Percentiles rank a stretch among this genome's conserved stretches.
Conservation (phyloP, 1,284 basidiomycete genomes). For the Cryptococcus wingfieldii region DNA sequence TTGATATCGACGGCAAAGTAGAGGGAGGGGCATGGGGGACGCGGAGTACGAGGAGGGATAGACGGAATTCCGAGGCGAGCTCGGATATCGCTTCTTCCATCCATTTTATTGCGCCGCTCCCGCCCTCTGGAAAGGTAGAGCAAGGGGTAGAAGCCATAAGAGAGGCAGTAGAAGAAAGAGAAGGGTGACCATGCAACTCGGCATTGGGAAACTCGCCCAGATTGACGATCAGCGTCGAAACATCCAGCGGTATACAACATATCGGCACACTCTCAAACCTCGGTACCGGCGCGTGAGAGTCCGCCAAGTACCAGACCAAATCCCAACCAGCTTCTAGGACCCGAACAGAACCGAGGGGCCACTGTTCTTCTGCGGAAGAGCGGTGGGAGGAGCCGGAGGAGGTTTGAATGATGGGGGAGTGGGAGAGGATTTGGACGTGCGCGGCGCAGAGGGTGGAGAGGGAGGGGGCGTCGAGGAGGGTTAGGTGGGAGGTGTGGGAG, state of each 20-base stretch:
- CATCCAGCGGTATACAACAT: background rate
- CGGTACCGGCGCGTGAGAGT: background rate
- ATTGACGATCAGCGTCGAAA: background rate
- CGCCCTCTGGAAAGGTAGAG: too few species aligned
- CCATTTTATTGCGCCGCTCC: too few species aligned
- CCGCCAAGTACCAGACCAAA: background rate
- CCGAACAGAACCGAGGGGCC: background rate
- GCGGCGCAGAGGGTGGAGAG: slow-evolving; percentile 1
- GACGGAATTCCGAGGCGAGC: too few species aligned
- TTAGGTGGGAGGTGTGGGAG: background rate
- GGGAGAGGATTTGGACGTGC: background rate
- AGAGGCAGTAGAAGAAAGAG: too few species aligned
- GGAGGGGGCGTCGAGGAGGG: background rate
- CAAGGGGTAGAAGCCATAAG: too few species aligned
- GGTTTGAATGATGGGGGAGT: background rate
- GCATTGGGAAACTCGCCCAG: background rate
- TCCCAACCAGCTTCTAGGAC: background rate
- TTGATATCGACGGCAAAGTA: too few species aligned
- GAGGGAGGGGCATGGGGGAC: too few species aligned
- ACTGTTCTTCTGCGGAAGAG: background rate
- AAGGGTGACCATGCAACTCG: too few species aligned
- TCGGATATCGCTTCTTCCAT: too few species aligned
- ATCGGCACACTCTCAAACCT: background rate
- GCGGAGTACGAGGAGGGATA: too few species aligned
- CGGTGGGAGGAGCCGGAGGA: background rate